These are phyloP conservation scores for Monosiga brevicollis DNA, from an alignment of 78 protist genomes.

Conservation along the genomic window DNA sequence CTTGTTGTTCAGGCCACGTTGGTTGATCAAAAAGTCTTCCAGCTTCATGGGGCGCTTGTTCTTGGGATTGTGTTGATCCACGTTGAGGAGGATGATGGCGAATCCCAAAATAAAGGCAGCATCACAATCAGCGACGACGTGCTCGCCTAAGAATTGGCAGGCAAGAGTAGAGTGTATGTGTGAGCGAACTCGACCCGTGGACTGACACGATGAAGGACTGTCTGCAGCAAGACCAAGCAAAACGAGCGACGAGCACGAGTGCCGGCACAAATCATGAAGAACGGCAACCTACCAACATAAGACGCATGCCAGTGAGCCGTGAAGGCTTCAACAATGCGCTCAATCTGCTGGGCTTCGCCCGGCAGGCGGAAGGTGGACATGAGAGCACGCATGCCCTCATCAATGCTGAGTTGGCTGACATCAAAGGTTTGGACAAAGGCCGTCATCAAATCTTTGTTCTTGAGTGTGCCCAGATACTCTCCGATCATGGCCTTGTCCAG, in stretches of 20 bases:
- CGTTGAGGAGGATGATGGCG: conserved; percentile 69
- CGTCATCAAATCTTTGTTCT: not conserved
- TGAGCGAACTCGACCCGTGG: not conserved
- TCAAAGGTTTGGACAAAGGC: conserved; percentile 46
- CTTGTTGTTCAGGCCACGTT: conserved; percentile 37
- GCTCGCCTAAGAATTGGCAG: too few relatives aligned
- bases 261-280: not conserved
- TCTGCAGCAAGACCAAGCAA: not conserved
- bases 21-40: conserved; percentile 5
- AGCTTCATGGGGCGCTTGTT: conserved; percentile 27
- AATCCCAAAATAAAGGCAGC: conserved; percentile 46
- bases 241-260: not conserved
- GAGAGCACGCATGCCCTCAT: conserved; percentile 36
- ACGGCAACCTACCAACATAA: too few relatives aligned
- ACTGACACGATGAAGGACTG: not conserved
- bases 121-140: too few relatives aligned
- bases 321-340: conserved; percentile 50
- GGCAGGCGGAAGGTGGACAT: conserved; percentile 45
- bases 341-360: conserved; percentile 79
- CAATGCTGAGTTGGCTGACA: conserved; percentile 15
- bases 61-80: conserved; percentile 53
- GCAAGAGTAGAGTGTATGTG: too few relatives aligned
- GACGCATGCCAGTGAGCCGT: not conserved
- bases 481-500: conserved; percentile 42
- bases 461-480: conserved; percentile 19